Base-by-base conservation (phyloP, 192 early-diverging fungal species). In the Coemansia sp. region DNA sequence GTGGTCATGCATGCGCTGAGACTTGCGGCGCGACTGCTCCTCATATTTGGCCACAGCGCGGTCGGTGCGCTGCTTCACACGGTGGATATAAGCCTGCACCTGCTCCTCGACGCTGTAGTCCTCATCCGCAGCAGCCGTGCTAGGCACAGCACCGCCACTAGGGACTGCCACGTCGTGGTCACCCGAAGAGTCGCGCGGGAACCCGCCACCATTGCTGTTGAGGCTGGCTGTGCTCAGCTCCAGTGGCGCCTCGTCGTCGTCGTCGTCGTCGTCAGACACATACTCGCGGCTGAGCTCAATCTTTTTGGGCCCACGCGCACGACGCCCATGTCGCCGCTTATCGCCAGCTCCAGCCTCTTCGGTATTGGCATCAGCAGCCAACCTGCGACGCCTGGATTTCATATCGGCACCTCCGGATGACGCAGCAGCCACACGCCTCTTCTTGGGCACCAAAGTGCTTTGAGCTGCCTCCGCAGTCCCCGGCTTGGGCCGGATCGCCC, bases 51-150 rank as follows among this genome's bases (percentile, higher is more conserved):
- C 67, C 23, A 82, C 53, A 2, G 79, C 79, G 31, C 71, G 66
- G 14, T 73, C 70, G 8, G 70, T 77, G 62, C 79, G 79, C 55
- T 73, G 70, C 63, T 76, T 62, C 7, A 82, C 75, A 28, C 76
- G 79, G 58, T 76, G 74, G 2, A 82, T 69, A 21, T 82, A 82
- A 11, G 65, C 79, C 53, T 76, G 79, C 48, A 82, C 74, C 5
- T 69, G 62, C 50, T 82, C 62, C 21, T 82, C 79, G 12, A 82
- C 77, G 26, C 62, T 72, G 50, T 69, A 75, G 37, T 68, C 64
- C 20, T 70, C 71, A 26, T 43, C 52, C 4, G 38, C 56, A 11
- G 71, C 36, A 14, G 18, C 56, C n/a, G 20, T 1, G 7, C 38
- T 42, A 9, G 64, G 39, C 3, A 34, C 20, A 13, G 33, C 23